phyloP scores from a whole-genome alignment of 352 stramenopile species.

The Pseudoperonospora humuli region DNA sequence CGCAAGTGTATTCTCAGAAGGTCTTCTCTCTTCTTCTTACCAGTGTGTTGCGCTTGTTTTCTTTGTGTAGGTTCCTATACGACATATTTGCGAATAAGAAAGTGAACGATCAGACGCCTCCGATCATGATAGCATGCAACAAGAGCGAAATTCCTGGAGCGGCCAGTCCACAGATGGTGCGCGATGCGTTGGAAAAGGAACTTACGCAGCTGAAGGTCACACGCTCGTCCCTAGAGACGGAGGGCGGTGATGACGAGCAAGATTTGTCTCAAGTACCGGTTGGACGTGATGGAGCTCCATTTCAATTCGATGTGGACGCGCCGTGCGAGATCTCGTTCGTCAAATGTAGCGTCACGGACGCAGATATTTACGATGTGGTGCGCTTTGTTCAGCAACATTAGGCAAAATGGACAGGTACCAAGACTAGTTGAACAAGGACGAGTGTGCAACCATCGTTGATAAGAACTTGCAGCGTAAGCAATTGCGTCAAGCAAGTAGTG shows the following conservation, averaged over 20 bases:
- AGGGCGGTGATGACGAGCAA: constrained; percentile 74
- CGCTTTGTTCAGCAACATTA: constrained; percentile 74
- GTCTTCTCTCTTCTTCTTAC: no score
- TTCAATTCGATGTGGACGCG: constrained; percentile 74
- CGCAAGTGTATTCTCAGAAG: background rate
- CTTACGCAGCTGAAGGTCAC: constrained; percentile 82
- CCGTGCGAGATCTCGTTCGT: constrained; percentile 73
- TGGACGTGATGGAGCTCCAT: constrained; percentile 59
- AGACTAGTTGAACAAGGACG: constrained; percentile 9
- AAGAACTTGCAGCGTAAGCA: background rate
- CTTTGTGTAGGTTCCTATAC: constrained; percentile 54
- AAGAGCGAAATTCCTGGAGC: constrained; percentile 59
- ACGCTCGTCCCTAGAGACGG: constrained; percentile 75
- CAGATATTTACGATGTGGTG: constrained; percentile 50
- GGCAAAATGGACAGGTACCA: constrained; percentile 1
- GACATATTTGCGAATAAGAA: constrained; percentile 83
- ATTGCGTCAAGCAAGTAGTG: constrained; percentile 4
- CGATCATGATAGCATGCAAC: constrained; percentile 78
- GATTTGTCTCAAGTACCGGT: constrained; percentile 61
- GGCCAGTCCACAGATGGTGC: constrained; percentile 39
- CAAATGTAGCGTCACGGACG: constrained; percentile 62
- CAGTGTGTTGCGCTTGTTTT: background rate
- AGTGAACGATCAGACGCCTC: constrained; percentile 61
- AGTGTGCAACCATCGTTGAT: background rate
- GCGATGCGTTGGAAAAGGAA: constrained; percentile 68